Evolutionary conservation across 495 filamentous ascomycete genomes (phyloP).

Genomic region (Aspergillus affinis): DNA sequence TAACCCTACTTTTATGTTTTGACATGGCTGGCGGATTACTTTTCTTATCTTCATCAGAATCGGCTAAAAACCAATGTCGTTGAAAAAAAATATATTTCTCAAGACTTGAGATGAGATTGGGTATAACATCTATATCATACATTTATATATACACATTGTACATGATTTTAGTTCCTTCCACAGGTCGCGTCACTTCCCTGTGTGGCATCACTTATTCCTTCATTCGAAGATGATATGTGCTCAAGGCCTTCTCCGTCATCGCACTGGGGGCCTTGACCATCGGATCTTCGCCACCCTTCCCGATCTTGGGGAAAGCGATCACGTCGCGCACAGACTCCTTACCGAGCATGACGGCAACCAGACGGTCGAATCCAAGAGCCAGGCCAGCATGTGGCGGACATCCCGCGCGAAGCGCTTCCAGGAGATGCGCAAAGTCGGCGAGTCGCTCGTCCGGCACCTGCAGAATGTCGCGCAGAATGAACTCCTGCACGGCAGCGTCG

Average conservation of each 20-base stretch:
- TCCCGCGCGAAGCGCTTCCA: slow-evolving; percentile 77
- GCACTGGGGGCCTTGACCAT: slow-evolving; percentile 72
- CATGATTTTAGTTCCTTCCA: neutral
- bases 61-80: too few species aligned
- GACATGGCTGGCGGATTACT: neutral
- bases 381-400: slow-evolving; percentile 98
- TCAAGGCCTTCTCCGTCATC: slow-evolving; percentile 62
- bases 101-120: slow-evolving; percentile 11
- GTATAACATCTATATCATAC: slow-evolving; percentile 11
- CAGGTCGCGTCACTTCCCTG: neutral
- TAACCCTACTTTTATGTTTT: neutral
- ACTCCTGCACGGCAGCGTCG: slow-evolving; percentile 78
- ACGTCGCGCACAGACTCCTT: slow-evolving; percentile 81
- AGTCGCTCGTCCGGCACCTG: slow-evolving; percentile 62
- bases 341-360: slow-evolving; percentile 77
- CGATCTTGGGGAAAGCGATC: slow-evolving; percentile 93
- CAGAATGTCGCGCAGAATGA: slow-evolving; percentile 80
- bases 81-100: neutral
- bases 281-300: slow-evolving; percentile 75
- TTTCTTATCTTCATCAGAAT: neutral
- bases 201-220: slow-evolving; percentile 18
- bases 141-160: slow-evolving; percentile 11
- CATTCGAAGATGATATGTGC: slow-evolving; percentile 62
- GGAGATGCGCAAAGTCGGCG: slow-evolving; percentile 76
- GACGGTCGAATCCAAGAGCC: slow-evolving; percentile 86